Conservation (phyloP, 2,329 filamentous ascomycete species). For the Sphaceloma murrayae region DNA sequence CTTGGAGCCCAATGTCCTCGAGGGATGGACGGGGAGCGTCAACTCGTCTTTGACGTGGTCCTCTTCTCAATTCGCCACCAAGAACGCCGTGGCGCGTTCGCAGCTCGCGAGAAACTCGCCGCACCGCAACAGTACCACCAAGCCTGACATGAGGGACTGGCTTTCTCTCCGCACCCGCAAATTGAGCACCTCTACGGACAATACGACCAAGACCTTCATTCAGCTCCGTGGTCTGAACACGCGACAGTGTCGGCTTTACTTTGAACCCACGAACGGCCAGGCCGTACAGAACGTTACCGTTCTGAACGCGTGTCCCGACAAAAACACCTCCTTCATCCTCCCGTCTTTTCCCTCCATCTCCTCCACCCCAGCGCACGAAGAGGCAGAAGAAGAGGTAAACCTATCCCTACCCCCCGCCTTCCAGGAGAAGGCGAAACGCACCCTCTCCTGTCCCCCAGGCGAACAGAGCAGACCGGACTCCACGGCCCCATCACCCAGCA, state of each 20-base stretch:
- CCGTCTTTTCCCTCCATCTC: too few species aligned
- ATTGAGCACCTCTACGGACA: constrained; percentile 16
- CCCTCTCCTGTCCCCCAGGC: background rate
- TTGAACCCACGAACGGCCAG: constrained; percentile 46
- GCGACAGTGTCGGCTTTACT: constrained; percentile 64
- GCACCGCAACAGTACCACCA: constrained; percentile 19
- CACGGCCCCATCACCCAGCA: background rate
- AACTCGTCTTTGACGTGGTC: background rate
- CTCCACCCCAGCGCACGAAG: too few species aligned
- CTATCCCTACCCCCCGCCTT: too few species aligned
- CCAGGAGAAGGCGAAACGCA: background rate
- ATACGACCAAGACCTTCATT: constrained; percentile 34
- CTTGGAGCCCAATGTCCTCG: constrained; percentile 54
- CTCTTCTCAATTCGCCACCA: too few species aligned
- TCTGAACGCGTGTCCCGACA: constrained; percentile 31
- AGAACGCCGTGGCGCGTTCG: too few species aligned
- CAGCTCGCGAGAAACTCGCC: too few species aligned
- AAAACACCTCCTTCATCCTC: too few species aligned
- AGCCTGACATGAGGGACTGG: constrained; percentile 9
- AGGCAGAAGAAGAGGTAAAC: too few species aligned
- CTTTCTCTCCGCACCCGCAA: constrained; percentile 9
- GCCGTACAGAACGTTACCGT: constrained; percentile 54
- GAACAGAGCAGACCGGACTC: background rate
- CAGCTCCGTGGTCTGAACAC: constrained; percentile 64
- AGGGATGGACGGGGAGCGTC: constrained; percentile 20